Percentiles rank a stretch among this genome's conserved stretches.
Conservation (phyloP, 176 grass and related monocot genomes). For the Melocanna baccifera region DNA sequence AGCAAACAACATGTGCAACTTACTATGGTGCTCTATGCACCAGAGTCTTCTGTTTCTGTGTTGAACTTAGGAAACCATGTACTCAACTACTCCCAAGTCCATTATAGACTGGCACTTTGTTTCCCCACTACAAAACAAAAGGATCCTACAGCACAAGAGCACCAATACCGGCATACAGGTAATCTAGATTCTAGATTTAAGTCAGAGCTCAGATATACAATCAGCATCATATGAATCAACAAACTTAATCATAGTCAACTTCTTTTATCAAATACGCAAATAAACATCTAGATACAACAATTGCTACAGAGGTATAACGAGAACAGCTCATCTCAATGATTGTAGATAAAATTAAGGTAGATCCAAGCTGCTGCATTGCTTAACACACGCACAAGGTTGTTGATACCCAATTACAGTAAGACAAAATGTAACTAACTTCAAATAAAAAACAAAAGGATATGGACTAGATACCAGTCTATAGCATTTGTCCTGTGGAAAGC, state of each 20-base stretch:
- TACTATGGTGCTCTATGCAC: background rate
- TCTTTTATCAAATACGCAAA: background rate
- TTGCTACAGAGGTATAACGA: background rate
- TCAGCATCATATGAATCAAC: background rate
- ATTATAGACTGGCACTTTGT: slow-evolving; percentile 8
- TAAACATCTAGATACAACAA: slow-evolving; percentile 31
- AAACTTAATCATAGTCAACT: slow-evolving; percentile 13
- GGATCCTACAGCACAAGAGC: slow-evolving; percentile 8
- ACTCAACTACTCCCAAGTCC: background rate
- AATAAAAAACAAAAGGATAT: slow-evolving; percentile 47
- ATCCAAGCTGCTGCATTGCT: slow-evolving; percentile 33
- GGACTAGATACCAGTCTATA: slow-evolving; percentile 49
- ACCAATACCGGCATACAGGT: background rate
- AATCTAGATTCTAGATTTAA: slow-evolving; percentile 15
- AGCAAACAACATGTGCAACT: background rate
- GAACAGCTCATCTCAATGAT: slow-evolving; percentile 29
- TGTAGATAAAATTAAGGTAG: slow-evolving; percentile 28
- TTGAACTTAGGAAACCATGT: background rate
- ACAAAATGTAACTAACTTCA: slow-evolving; percentile 34
- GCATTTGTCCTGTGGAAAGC: slow-evolving; percentile 37
- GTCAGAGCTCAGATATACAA: background rate
- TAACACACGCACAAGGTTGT: slow-evolving; percentile 25
- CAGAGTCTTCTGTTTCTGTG: background rate
- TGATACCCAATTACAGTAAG: slow-evolving; percentile 35
- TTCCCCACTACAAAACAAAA: background rate